Percentiles rank a stretch among this genome's conserved stretches.
Conservation (phyloP, 495 filamentous ascomycete genomes). For the Neohortaea acidophila region DNA sequence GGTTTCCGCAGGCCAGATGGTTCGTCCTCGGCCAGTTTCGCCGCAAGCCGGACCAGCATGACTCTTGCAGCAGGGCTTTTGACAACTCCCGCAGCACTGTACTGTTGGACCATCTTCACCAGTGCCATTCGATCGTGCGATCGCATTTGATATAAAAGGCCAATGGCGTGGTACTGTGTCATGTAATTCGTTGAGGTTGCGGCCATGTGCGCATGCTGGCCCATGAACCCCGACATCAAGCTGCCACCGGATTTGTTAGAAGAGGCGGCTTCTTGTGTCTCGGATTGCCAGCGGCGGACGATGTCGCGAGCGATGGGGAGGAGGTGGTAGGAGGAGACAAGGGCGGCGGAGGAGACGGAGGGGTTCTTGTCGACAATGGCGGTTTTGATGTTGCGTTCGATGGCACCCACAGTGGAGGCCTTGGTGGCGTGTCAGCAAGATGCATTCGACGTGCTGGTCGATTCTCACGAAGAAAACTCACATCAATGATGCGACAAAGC, state of each 20-base stretch:
- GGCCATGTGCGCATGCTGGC: slow-evolving; percentile 45
- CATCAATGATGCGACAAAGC: slow-evolving; percentile 94
- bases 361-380: slow-evolving; percentile 99
- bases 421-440: slow-evolving; percentile 26
- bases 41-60: slow-evolving; percentile 81
- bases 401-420: slow-evolving; percentile 94
- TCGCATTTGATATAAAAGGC: slow-evolving; percentile 94
- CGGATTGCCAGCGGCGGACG: slow-evolving; percentile 94
- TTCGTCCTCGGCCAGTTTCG: slow-evolving; percentile 91
- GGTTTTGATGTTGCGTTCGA: slow-evolving; percentile 96
- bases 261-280: slow-evolving; percentile 92
- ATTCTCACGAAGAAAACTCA: slow-evolving; percentile 36
- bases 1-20: slow-evolving; percentile 61
- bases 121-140: slow-evolving; percentile 93
- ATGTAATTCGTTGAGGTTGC: slow-evolving; percentile 75
- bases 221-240: slow-evolving; percentile 83
- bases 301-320: slow-evolving; percentile 91
- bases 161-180: slow-evolving; percentile 98
- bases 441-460: slow-evolving; percentile 8
- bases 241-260: slow-evolving; percentile 73
- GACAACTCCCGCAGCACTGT: slow-evolving; percentile 73
- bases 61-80: slow-evolving; percentile 89
- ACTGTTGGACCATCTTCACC: slow-evolving; percentile 99
- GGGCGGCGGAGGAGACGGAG: slow-evolving; percentile 88
- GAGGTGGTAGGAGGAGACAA: slow-evolving; percentile 96